These are phyloP conservation scores for Prunella vulgaris DNA, from an alignment of 257 asterid species.

Conservation along the genomic window DNA sequence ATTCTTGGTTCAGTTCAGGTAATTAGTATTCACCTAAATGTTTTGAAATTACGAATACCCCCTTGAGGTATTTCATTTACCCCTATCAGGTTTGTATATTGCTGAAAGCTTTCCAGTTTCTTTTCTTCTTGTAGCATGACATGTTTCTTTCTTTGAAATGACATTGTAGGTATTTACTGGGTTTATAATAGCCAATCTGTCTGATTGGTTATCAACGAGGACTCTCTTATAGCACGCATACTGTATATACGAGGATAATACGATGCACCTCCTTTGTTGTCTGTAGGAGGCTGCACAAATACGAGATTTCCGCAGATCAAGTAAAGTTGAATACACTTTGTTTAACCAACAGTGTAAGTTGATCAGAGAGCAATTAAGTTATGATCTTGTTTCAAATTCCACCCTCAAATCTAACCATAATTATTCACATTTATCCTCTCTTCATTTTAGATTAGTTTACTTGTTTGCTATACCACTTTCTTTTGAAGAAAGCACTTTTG, in stretches of 20 bases:
- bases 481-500: neutral
- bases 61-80: neutral
- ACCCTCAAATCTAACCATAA: neutral
- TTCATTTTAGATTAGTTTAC: neutral
- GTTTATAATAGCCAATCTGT: slow-evolving; percentile 70
- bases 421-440: neutral
- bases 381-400: no score
- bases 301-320: neutral
- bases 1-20: slow-evolving; percentile 89
- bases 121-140: neutral
- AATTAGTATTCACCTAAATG: neutral
- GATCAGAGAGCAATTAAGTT: neutral
- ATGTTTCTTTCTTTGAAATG: neutral
- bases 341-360: neutral
- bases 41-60: neutral
- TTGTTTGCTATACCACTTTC: neutral
- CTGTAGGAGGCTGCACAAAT: neutral
- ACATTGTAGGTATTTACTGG: slow-evolving; percentile 76
- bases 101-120: neutral
- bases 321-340: neutral
- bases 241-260: neutral
- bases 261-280: neutral
- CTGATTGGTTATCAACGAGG: slow-evolving; percentile 45
- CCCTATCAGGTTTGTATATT: neutral
- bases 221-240: slow-evolving; percentile 41